phyloP scores from a whole-genome alignment of 768 basidiomycete species.

The Kwoniella dejecticola region DNA sequence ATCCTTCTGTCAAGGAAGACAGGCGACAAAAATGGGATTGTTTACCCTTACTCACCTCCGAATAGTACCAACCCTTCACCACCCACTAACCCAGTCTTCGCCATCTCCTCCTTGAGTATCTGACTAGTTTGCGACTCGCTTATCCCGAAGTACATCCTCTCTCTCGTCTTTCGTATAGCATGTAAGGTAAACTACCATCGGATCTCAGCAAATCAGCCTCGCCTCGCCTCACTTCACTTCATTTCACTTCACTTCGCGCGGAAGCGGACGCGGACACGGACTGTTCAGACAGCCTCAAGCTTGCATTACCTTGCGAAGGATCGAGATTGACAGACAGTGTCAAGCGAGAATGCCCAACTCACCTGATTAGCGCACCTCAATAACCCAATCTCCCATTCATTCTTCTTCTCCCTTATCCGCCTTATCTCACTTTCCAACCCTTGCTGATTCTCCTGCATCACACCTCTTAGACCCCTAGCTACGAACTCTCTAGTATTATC shows the following conservation, averaged over 20 bases:
- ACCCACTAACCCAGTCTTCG: slow-evolving; percentile 64
- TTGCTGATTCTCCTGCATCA: slow-evolving; percentile 55
- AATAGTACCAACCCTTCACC: slow-evolving; percentile 72
- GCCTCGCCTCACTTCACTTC: too few relatives aligned
- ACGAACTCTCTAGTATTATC: slow-evolving; percentile 38
- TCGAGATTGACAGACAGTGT: not conserved
- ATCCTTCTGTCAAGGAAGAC: too few relatives aligned
- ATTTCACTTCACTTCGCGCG: too few relatives aligned
- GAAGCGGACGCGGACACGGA: not conserved
- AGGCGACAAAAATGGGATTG: too few relatives aligned
- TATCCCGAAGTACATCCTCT: slow-evolving; percentile 69
- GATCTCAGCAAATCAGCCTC: too few relatives aligned
- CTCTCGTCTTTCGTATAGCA: slow-evolving; percentile 68
- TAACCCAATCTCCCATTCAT: slow-evolving; percentile 67
- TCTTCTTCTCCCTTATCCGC: slow-evolving; percentile 74
- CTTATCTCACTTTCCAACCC: slow-evolving; percentile 59
- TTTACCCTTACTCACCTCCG: slow-evolving; percentile 63
- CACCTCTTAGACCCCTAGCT: slow-evolving; percentile 65
- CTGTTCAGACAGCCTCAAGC: too few relatives aligned
- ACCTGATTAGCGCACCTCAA: slow-evolving; percentile 81
- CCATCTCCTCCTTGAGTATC: slow-evolving; percentile 65
- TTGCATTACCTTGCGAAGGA: too few relatives aligned
- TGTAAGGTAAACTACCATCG: slow-evolving; percentile 84
- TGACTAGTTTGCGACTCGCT: slow-evolving; percentile 68
- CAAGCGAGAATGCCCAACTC: slow-evolving; percentile 26